Evolutionary conservation across 768 basidiomycete species (phyloP).

Genomic region (Xanthoconium stramineum): DNA sequence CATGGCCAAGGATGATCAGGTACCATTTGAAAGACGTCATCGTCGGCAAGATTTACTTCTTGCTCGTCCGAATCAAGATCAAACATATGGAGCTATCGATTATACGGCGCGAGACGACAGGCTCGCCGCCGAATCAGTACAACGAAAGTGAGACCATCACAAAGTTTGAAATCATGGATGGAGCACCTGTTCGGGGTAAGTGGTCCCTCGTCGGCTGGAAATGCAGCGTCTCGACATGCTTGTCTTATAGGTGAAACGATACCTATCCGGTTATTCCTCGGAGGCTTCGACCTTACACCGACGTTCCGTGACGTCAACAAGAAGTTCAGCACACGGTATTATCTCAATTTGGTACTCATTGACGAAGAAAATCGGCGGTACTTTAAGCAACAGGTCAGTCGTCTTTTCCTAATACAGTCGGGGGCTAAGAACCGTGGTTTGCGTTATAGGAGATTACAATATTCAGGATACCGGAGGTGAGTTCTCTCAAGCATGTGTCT

Average conservation of each 20-base stretch:
- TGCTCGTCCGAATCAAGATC: conserved; percentile 98
- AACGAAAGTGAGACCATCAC: conserved; percentile 99
- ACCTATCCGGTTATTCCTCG: conserved; percentile 95
- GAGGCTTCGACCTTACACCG: conserved; percentile 97
- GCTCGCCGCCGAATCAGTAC: conserved; percentile 97
- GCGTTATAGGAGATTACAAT: conserved; percentile 72
- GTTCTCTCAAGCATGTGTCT: conserved; percentile 13
- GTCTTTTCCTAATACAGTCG: neutral
- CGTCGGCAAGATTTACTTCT: conserved; percentile 98
- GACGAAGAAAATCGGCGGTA: conserved; percentile 98
- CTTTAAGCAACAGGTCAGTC: conserved; percentile 88
- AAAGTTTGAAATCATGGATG: conserved; percentile 99
- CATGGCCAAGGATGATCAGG: conserved; percentile 39
- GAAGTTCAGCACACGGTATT: conserved; percentile 96
- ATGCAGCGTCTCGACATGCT: neutral
- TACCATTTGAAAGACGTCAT: conserved; percentile 99
- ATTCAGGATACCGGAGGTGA: conserved; percentile 85
- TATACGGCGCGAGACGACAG: conserved; percentile 95
- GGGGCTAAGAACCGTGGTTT: neutral
- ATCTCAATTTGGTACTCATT: conserved; percentile 94
- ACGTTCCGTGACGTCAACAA: conserved; percentile 99
- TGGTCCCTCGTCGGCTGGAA: neutral
- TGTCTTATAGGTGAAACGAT: conserved; percentile 84
- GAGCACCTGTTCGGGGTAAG: conserved; percentile 91
- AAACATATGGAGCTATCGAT: conserved; percentile 99